Base-by-base conservation (phyloP, 2,329 filamentous ascomycete genomes). In the Ophiosphaerella korrae region DNA sequence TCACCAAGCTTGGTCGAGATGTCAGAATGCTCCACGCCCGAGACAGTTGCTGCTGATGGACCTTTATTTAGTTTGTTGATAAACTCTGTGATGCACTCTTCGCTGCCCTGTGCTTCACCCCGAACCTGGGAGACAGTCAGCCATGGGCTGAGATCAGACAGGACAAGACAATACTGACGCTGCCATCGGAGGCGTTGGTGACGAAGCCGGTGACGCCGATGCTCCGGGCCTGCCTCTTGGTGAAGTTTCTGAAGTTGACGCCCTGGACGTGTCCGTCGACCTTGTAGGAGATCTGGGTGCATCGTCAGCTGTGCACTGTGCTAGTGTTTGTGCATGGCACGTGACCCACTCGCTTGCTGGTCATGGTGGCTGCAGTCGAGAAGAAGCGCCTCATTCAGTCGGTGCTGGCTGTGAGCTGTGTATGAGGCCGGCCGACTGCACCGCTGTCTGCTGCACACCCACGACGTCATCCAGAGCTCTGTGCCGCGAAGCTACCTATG, bases 81-180 rank as follows among this genome's bases (percentile, higher is more conserved):
- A 58, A 97, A 88, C 48, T 85, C 82, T 45, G 85, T 75, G 23
- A 97, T 71, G 2, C 81, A 75, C 0, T 84, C 81, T 1, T 86
- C 80, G 2, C 83, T 79, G 26, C 91, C 92, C 71, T 97, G 93
- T 5, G 88, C 92, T 75, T 97, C 92, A 23, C 93, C 93, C 67
- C 90, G 85, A 40, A 97, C 92, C 90, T 96, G 59, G 9, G 2
- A 24, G 29, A 29, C 7, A 18, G 31, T 67, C 32, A 69, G 55
- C 34, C 35, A 29, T 13, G 36, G 42, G 5, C 13, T 11, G 5
- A 3, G 9, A 23, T 6, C 11, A 32, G 31, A 29, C 7, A 8
- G 18, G 26, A 26, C 23, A 32, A 26, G 13, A 38, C 7, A 7
- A 38, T 44, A 47, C 67, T 40, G 60, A 77, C 78, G 7, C 69